Percentiles rank a stretch among this genome's conserved stretches.
These are phyloP conservation scores for Fermentozyma sake DNA, from an alignment of 1,139 yeast species.

Conservation along the genomic window DNA sequence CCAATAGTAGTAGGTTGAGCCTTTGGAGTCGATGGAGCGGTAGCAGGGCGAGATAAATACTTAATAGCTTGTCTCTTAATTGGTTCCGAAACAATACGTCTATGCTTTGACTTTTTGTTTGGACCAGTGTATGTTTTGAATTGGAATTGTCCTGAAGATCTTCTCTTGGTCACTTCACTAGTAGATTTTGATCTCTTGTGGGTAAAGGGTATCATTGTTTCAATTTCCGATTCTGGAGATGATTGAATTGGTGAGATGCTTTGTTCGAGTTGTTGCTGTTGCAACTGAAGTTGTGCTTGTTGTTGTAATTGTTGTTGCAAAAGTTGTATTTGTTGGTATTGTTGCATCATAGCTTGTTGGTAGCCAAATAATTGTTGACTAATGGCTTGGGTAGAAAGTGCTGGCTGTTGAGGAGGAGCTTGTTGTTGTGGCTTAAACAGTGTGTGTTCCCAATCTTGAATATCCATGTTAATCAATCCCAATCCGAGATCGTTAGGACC, in stretches of 20 bases:
- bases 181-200: slow-evolving; percentile 24
- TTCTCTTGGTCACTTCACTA: slow-evolving; percentile 18
- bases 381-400: slow-evolving; percentile 7
- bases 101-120: slow-evolving; percentile 19
- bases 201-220: slow-evolving; percentile 4
- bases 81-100: slow-evolving; percentile 23
- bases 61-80: slow-evolving; percentile 1
- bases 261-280: slow-evolving; percentile 6
- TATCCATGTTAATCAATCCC: slow-evolving; percentile 21
- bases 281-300: slow-evolving; percentile 9
- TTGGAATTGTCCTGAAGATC: slow-evolving; percentile 27
- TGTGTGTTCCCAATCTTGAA: slow-evolving; percentile 8
- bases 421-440: slow-evolving; percentile 5
- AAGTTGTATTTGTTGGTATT: slow-evolving; percentile 21
- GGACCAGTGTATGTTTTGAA: slow-evolving; percentile 39
- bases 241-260: slow-evolving; percentile 3
- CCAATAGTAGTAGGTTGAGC: slow-evolving; percentile 8
- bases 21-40: slow-evolving; percentile 1
- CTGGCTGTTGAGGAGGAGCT: slow-evolving; percentile 5
- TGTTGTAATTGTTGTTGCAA: slow-evolving; percentile 20
- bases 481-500: slow-evolving; percentile 19
- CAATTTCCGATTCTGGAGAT: slow-evolving; percentile 3
- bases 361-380: slow-evolving; percentile 17
- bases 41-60: not conserved
- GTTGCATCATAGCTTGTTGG: slow-evolving; percentile 23